A percentile compares a stretch with the other conserved stretches of the same genome.
Evolutionary conservation across 345 rosid species (phyloP).

Genomic region (Syzygium aromaticum): DNA sequence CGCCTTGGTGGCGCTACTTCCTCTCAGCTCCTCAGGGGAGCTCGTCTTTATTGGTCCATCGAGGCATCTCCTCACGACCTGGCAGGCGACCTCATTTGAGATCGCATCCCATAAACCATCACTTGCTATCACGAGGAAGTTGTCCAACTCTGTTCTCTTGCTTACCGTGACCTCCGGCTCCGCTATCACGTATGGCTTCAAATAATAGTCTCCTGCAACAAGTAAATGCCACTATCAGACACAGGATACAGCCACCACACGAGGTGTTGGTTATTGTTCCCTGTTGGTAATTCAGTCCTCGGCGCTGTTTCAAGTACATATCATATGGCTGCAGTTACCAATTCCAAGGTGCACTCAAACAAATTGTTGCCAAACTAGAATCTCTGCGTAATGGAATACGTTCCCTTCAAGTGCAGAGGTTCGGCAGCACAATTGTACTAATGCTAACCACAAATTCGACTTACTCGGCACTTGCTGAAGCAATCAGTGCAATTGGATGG

Average conservation of each 20-base stretch:
- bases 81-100: conserved; percentile 23
- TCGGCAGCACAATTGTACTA: background rate
- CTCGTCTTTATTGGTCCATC: background rate
- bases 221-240: background rate
- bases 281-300: background rate
- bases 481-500: background rate
- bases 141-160: conserved; percentile 8
- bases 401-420: background rate
- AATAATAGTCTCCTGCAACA: conserved; percentile 16
- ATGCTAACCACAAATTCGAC: background rate
- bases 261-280: background rate
- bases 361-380: background rate
- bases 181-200: conserved; percentile 18
- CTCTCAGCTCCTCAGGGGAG: background rate
- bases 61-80: conserved; percentile 13
- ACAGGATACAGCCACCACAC: background rate
- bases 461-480: background rate
- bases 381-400: background rate
- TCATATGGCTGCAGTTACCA: background rate
- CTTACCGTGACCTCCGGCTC: conserved; percentile 23
- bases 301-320: background rate
- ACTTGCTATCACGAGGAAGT: conserved; percentile 19
- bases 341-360: background rate
- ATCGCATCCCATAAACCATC: conserved; percentile 40
- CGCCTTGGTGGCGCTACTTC: conserved; percentile 7